Evolutionary conservation across 208 protist species (phyloP).

Genomic region (Angomonas deanei): DNA sequence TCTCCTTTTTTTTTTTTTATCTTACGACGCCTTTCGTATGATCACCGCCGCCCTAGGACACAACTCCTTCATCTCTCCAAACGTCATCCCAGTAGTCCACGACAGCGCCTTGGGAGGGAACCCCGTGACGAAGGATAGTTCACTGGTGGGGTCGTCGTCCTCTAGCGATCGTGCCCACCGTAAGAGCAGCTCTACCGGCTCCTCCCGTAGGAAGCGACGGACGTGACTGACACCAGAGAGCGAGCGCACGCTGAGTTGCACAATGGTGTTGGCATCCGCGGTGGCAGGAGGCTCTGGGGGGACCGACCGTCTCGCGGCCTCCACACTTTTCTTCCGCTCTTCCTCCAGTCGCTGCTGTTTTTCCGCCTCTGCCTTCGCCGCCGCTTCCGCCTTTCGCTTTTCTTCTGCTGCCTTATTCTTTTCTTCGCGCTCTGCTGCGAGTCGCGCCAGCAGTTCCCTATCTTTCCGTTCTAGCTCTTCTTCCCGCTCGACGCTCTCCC

Average conservation of each 20-base stretch:
- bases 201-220: constrained; percentile 61
- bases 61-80: constrained; percentile 46
- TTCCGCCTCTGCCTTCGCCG: constrained; percentile 8
- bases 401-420: neutral
- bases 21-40: constrained; percentile 26
- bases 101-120: constrained; percentile 54
- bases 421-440: constrained; percentile 14
- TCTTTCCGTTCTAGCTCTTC: constrained; percentile 54
- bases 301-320: constrained; percentile 20
- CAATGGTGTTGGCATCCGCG: constrained; percentile 16
- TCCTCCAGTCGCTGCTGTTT: neutral
- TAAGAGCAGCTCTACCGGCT: constrained; percentile 38
- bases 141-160: constrained; percentile 28
- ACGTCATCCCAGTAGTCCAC: constrained; percentile 31
- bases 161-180: constrained; percentile 56
- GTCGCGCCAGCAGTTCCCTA: constrained; percentile 36
- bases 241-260: constrained; percentile 44
- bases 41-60: constrained; percentile 62
- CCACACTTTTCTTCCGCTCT: constrained; percentile 10
- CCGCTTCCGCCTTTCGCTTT: constrained; percentile 11
- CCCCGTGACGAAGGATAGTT: constrained; percentile 57
- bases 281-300: constrained; percentile 37
- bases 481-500: constrained; percentile 32
- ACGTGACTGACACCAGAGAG: constrained; percentile 35
- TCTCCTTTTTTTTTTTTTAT: constrained; percentile 8